Evolutionary conservation across 257 asterid genomes (phyloP).

Genomic region (Gentiana macrophylla): DNA sequence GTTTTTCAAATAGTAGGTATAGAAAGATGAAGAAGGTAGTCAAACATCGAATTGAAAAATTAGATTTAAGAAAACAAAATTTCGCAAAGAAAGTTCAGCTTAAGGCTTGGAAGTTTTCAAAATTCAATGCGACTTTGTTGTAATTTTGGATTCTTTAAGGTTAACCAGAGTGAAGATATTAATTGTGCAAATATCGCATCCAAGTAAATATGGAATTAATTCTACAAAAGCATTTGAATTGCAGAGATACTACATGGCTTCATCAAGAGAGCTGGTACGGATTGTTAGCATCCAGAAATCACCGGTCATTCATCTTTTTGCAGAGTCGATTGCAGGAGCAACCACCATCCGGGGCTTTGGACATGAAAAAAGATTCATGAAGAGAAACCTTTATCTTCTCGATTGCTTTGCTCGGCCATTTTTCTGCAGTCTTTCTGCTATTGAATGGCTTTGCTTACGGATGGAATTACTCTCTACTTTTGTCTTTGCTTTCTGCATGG

Average conservation of each 20-base stretch:
- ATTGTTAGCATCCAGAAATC: conserved; percentile 99
- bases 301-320: conserved; percentile 86
- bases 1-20: too few species aligned
- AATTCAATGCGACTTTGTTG: too few species aligned
- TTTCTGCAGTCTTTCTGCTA: conserved; percentile 96
- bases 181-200: too few species aligned
- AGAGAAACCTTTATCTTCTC: conserved; percentile 91
- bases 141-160: too few species aligned
- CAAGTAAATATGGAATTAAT: too few species aligned
- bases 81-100: too few species aligned
- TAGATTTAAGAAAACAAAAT: too few species aligned
- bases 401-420: conserved; percentile 98
- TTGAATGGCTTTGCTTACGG: conserved; percentile 98
- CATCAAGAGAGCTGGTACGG: conserved; percentile 96
- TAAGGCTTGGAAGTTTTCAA: too few species aligned
- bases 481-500: conserved; percentile 94
- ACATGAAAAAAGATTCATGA: conserved; percentile 97
- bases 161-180: too few species aligned
- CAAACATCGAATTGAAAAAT: too few species aligned
- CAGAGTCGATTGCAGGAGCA: conserved; percentile 97
- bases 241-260: conserved; percentile 99
- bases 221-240: conserved; percentile 7
- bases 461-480: conserved; percentile 97
- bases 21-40: too few species aligned
- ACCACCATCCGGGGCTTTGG: conserved; percentile 98